Conservation (phyloP, 257 asterid species). For the Nicotiana undulata region DNA sequence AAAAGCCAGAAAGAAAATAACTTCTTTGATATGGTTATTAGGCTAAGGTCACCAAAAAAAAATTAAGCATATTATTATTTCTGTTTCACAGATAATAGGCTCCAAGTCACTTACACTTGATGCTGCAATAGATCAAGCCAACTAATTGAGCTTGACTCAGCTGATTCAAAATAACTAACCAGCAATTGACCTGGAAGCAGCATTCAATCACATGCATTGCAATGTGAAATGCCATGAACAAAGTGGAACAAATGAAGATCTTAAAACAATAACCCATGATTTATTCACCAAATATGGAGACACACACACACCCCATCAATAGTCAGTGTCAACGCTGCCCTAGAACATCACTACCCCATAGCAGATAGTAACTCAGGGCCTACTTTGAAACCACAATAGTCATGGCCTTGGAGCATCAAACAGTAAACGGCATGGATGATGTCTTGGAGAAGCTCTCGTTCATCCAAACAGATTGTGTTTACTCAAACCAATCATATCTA, state of each 20-base stretch:
- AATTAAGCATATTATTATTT: not conserved
- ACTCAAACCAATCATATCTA: not conserved
- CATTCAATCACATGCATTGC: not conserved
- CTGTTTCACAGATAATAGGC: not conserved
- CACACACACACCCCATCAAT: not conserved
- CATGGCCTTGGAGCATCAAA: not conserved
- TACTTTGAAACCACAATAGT: not conserved
- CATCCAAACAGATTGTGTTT: not conserved
- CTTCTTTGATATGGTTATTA: no score
- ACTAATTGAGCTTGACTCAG: not conserved
- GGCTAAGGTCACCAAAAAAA: not conserved
- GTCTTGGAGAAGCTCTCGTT: not conserved
- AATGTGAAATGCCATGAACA: not conserved
- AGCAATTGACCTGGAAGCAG: not conserved
- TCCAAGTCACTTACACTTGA: not conserved
- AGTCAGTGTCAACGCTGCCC: not conserved
- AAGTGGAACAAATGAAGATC: not conserved
- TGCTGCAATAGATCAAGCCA: constrained; percentile 3
- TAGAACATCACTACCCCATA: not conserved
- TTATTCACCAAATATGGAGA: not conserved
- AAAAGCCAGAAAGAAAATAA: no score
- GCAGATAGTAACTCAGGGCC: not conserved
- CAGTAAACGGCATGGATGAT: not conserved
- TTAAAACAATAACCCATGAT: not conserved
- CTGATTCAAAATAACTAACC: not conserved